phyloP scores from a whole-genome alignment of 306 rosid species.

The Canavalia ensiformis region DNA sequence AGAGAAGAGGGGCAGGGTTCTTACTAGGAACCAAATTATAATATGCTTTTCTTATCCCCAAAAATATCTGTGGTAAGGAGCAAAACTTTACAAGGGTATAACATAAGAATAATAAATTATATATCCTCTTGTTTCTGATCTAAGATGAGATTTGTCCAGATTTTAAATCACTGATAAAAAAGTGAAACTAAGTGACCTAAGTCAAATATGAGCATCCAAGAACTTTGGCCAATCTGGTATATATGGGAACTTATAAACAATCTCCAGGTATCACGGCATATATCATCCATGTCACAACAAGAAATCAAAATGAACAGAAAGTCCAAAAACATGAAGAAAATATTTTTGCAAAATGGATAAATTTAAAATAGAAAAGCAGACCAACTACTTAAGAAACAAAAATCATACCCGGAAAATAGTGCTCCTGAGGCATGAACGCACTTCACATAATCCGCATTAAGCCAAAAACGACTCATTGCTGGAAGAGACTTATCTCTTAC shows the following conservation, averaged over 20 bases:
- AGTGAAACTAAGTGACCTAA: neutral
- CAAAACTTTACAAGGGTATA: neutral
- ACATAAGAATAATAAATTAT: slow-evolving; percentile 22
- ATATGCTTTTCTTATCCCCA: slow-evolving; percentile 27
- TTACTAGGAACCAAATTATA: slow-evolving; percentile 15
- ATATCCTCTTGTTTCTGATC: neutral
- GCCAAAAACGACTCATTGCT: slow-evolving; percentile 95
- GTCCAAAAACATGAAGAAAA: neutral
- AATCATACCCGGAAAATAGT: slow-evolving; percentile 85
- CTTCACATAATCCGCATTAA: slow-evolving; percentile 94
- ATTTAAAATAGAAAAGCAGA: slow-evolving; percentile 25
- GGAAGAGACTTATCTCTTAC: slow-evolving; percentile 76
- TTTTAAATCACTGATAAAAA: neutral
- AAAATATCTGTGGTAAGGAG: neutral
- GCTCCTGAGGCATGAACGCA: slow-evolving; percentile 94
- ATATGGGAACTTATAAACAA: slow-evolving; percentile 12
- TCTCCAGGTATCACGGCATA: slow-evolving; percentile 19
- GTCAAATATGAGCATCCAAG: slow-evolving; percentile 25
- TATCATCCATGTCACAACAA: slow-evolving; percentile 22
- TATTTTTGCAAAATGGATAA: neutral
- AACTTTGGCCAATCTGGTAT: slow-evolving; percentile 6
- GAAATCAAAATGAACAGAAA: slow-evolving; percentile 9
- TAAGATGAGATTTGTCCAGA: slow-evolving; percentile 8
- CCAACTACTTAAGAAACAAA: slow-evolving; percentile 34
- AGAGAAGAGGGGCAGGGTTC: neutral